Base-by-base conservation (phyloP, 495 filamentous ascomycete genomes). In the Hypoxylon rickii region DNA sequence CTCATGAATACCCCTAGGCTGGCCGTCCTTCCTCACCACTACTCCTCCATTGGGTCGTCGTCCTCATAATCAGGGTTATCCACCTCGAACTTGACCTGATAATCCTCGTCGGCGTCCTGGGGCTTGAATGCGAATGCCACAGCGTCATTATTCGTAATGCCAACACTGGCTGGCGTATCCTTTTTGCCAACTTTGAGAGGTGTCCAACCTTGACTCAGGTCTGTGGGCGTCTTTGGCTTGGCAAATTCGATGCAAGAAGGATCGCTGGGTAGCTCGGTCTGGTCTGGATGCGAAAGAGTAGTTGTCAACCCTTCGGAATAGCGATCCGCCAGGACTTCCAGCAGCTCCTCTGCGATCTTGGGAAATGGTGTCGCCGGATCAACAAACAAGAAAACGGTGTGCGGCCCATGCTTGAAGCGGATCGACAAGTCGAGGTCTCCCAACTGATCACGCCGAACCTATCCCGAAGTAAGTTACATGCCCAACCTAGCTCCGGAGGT, bases 351-450 rank as follows among this genome's bases (percentile, higher is more conserved):
- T 65, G 88, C 89, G 36, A 90, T 70, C 1, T 75, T 69, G 15
- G 69, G 52, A 62, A 96, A 84, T 20, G 83, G 65, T 55, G 84
- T 78, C 36, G 81, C 74, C 2, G 85, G 75, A 31, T 82, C 78
- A 21, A 86, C 78, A 58, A 89, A 83, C 21, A 96, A 76, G 62
- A 92, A 79, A 61, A 96, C 76, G 19, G 89, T 96, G 49, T 84
- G 86, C 51, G 83, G 87, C 70, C 88, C 84, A 71, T 88, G 77
- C 63, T 96, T 96, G 70, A 96, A 83, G 19, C 87, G 82, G 31
- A 96, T 69, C 8, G 89, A 90, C 71, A 83, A 76, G 21, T 82
- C 76, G 13, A 68, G 56, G 44, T 73, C 66, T 53, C 75, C 59
- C 51, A 55, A 43, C 44, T 63, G 44, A 55, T 58, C 34, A 56